Conservation (phyloP, 2,329 filamentous ascomycete species). For the Elsinoe perseae region DNA sequence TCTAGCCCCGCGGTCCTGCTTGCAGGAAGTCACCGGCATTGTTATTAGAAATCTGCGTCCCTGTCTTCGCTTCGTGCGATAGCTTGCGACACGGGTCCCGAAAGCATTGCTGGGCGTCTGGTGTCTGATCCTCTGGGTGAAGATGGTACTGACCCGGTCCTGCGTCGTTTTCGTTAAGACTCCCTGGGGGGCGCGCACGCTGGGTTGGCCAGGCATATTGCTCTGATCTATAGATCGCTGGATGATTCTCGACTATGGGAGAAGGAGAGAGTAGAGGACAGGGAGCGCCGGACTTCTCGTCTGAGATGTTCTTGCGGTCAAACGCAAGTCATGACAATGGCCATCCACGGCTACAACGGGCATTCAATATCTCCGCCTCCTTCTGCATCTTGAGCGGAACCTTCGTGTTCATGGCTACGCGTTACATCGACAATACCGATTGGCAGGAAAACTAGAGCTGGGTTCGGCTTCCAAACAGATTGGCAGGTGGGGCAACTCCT, state of each 20-base stretch:
- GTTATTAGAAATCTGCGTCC: slow-evolving; percentile 51
- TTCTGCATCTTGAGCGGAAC: neutral
- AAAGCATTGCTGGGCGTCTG: slow-evolving; percentile 30
- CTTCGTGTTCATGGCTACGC: neutral
- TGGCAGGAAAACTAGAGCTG: slow-evolving; percentile 30
- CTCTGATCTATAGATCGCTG: slow-evolving; percentile 58
- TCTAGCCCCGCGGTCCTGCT: slow-evolving; percentile 38
- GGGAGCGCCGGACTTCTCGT: slow-evolving; percentile 43
- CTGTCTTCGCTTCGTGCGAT: neutral
- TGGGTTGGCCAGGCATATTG: slow-evolving; percentile 61
- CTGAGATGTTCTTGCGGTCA: slow-evolving; percentile 47
- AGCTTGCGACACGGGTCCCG: slow-evolving; percentile 19
- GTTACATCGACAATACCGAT: slow-evolving; percentile 5
- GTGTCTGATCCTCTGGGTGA: slow-evolving; percentile 27
- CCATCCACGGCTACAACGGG: neutral
- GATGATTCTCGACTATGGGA: slow-evolving; percentile 34
- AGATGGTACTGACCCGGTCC: slow-evolving; percentile 52
- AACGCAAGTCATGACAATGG: slow-evolving; percentile 20
- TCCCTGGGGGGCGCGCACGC: slow-evolving; percentile 71
- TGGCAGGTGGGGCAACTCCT: slow-evolving; percentile 26
- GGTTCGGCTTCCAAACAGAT: slow-evolving; percentile 40
- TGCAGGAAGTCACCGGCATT: slow-evolving; percentile 54
- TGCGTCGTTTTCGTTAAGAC: slow-evolving; percentile 71
- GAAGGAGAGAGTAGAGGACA: slow-evolving; percentile 44
- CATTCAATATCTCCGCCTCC: slow-evolving; percentile 8